Evolutionary conservation across 768 basidiomycete genomes (phyloP).

Genomic region (Xerocomellus dryophilus): DNA sequence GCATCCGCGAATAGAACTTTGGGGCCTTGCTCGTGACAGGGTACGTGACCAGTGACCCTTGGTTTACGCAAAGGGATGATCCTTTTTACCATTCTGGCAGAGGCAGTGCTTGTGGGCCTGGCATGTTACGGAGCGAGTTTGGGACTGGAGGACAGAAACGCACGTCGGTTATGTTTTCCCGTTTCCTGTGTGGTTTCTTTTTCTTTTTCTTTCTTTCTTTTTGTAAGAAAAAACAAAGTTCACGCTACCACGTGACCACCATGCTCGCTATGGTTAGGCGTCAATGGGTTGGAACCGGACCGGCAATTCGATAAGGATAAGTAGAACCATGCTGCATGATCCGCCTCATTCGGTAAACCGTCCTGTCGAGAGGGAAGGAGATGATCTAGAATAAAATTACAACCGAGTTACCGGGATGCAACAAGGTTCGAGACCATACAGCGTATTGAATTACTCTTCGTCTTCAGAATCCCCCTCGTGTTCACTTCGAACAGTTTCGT

Average conservation of each 20-base stretch:
- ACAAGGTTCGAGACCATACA: conserved; percentile 35
- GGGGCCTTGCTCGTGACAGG: conserved; percentile 12
- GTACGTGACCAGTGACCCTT: conserved; percentile 10
- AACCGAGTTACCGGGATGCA: conserved; percentile 28
- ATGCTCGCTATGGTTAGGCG: conserved; percentile 4
- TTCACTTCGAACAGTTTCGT: conserved; percentile 27
- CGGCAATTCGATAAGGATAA: background rate
- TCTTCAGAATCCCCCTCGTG: conserved; percentile 30
- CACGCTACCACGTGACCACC: conserved; percentile 3
- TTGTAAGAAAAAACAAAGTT: background rate
- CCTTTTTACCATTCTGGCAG: conserved; percentile 14
- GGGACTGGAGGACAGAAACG: background rate
- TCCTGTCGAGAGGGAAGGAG: conserved; percentile 20
- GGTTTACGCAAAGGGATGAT: conserved; percentile 16
- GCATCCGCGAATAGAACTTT: conserved; percentile 12
- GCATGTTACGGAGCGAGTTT: background rate
- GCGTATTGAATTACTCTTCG: conserved; percentile 22
- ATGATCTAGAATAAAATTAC: conserved; percentile 19
- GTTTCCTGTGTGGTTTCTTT: no score
- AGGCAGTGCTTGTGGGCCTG: conserved; percentile 20
- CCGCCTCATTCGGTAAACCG: conserved; percentile 14
- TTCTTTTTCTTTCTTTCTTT: conserved; percentile 1
- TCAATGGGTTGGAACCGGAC: conserved; percentile 6
- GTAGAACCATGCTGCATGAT: conserved; percentile 12
- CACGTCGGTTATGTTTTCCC: conserved; percentile 2